These are phyloP conservation scores for Yamadazyma ubonensis DNA, from an alignment of 805 yeast genomes.

Conservation along the genomic window DNA sequence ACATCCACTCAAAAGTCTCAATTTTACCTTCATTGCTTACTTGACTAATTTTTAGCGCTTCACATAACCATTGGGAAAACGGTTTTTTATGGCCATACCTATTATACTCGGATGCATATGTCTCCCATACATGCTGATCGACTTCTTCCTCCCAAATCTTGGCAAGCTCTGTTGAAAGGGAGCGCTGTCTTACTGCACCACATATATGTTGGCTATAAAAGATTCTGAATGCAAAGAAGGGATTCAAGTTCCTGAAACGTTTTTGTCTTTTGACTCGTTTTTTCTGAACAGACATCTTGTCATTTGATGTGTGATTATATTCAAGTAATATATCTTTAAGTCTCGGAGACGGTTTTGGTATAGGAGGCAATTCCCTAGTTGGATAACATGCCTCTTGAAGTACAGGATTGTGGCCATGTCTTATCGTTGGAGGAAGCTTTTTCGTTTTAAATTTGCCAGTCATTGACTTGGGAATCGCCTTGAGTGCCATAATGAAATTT, in stretches of 20 bases:
- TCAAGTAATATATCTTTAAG: slow-evolving; percentile 8
- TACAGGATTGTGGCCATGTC: not conserved
- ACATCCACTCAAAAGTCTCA: not conserved
- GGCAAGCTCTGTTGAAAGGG: slow-evolving; percentile 24
- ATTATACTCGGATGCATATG: slow-evolving; percentile 31
- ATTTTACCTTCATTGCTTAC: not conserved
- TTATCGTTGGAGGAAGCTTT: not conserved
- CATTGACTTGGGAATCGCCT: slow-evolving; percentile 4
- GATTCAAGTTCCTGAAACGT: slow-evolving; percentile 21
- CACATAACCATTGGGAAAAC: slow-evolving; percentile 23
- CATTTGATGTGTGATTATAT: slow-evolving; percentile 5
- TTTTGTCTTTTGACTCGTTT: slow-evolving; percentile 6
- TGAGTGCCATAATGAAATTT: too few relatives aligned
- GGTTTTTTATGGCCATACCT: slow-evolving; percentile 4
- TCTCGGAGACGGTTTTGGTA: slow-evolving; percentile 9
- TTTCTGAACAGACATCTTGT: too few relatives aligned
- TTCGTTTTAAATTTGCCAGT: not conserved
- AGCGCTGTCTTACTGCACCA: slow-evolving; percentile 21
- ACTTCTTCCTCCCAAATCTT: slow-evolving; percentile 26
- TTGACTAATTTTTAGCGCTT: slow-evolving; percentile 5
- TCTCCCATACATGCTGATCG: slow-evolving; percentile 26
- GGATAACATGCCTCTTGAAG: not conserved
- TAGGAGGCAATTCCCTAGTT: slow-evolving; percentile 7
- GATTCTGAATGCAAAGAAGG: slow-evolving; percentile 31
- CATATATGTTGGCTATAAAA: slow-evolving; percentile 25